These are phyloP conservation scores for Pseudoneurospora amorphoporcata DNA, from an alignment of 495 filamentous ascomycete genomes.

Conservation along the genomic window DNA sequence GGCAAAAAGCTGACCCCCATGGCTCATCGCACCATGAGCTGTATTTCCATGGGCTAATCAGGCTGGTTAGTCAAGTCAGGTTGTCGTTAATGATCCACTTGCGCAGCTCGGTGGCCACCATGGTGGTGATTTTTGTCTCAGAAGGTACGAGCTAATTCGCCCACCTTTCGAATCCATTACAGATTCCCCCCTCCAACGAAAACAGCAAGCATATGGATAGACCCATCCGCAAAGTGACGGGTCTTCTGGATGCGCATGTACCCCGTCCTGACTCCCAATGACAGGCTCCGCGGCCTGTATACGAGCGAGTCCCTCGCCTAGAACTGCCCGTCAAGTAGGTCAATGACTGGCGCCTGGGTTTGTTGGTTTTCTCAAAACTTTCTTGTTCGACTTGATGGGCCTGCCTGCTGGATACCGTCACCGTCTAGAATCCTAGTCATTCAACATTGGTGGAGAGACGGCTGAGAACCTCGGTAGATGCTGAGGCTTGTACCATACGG, in stretches of 20 bases:
- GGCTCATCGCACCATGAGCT: background rate
- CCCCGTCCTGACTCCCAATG: background rate
- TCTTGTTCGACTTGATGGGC: background rate
- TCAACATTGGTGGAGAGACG: background rate
- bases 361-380: background rate
- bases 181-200: background rate
- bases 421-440: background rate
- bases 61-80: background rate
- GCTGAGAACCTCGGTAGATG: background rate
- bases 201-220: background rate
- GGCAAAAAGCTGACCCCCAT: background rate
- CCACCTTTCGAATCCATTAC: background rate
- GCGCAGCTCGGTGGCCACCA: background rate
- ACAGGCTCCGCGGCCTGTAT: background rate
- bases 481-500: constrained; percentile 3
- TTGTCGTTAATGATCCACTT: background rate
- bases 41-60: background rate
- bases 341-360: background rate
- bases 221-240: background rate
- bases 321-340: background rate
- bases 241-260: background rate
- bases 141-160: background rate
- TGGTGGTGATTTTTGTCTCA: background rate
- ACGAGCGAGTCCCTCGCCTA: background rate
- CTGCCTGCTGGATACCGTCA: background rate